phyloP scores from a whole-genome alignment of 495 filamentous ascomycete genomes.

The Hypoxylon fragiforme region DNA sequence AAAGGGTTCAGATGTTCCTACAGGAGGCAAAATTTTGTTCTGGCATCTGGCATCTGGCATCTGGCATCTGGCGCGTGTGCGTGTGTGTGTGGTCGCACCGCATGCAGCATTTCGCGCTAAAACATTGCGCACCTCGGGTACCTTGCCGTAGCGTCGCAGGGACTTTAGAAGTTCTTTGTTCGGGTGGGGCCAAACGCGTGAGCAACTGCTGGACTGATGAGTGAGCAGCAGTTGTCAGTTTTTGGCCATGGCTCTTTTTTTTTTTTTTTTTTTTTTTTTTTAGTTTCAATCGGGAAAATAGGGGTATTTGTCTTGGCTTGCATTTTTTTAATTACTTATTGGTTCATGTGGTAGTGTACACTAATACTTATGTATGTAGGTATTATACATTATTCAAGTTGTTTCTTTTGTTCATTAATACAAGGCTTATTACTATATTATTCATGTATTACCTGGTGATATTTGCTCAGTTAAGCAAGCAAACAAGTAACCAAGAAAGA shows the following conservation, averaged over 20 bases:
- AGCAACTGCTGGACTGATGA: too few species aligned
- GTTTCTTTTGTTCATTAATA: too few species aligned
- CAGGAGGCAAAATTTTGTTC: not conserved
- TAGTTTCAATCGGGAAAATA: constrained; percentile 30
- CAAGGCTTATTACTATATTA: too few species aligned
- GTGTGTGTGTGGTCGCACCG: too few species aligned
- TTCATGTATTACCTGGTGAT: too few species aligned
- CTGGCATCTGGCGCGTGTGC: too few species aligned
- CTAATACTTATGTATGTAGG: too few species aligned
- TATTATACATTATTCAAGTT: too few species aligned
- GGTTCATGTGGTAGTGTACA: too few species aligned
- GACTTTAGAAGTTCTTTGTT: constrained; percentile 22
- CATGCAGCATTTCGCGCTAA: constrained; percentile 34
- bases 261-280: constrained; percentile 14
- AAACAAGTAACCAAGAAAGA: not conserved
- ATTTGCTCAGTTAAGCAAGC: constrained; percentile 1
- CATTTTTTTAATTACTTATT: too few species aligned
- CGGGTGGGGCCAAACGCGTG: constrained; percentile 18
- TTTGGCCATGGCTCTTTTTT: not conserved
- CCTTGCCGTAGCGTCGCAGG: constrained; percentile 34
- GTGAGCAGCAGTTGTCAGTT: not conserved
- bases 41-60: too few species aligned
- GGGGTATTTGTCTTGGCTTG: constrained; percentile 31
- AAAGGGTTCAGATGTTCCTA: not conserved
- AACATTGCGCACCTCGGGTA: constrained; percentile 35